These are phyloP conservation scores for Pleurotus cornucopiae DNA, from an alignment of 768 basidiomycete genomes.

Conservation along the genomic window DNA sequence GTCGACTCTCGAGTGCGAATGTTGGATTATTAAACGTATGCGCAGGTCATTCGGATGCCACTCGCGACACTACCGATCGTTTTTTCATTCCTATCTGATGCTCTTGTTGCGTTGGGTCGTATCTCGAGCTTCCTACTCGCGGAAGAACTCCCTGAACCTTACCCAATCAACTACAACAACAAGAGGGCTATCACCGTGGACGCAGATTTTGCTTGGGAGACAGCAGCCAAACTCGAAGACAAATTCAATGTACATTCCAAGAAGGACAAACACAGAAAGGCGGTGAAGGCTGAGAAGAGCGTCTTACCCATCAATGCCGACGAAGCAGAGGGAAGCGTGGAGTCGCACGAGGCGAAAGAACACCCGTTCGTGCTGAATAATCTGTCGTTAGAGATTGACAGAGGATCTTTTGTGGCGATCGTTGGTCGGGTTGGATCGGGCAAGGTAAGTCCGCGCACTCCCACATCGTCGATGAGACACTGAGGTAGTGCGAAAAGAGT, in stretches of 20 bases:
- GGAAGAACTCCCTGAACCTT: constrained; percentile 49
- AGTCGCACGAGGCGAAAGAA: constrained; percentile 25
- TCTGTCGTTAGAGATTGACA: constrained; percentile 41
- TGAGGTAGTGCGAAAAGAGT: constrained; percentile 32
- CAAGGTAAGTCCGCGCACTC: constrained; percentile 36
- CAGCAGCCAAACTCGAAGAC: constrained; percentile 15
- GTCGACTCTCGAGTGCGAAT: neutral
- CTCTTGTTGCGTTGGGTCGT: constrained; percentile 44
- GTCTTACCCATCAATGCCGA: constrained; percentile 9
- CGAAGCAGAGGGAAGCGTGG: constrained; percentile 13
- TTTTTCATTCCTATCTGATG: constrained; percentile 42
- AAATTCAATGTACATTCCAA: constrained; percentile 10
- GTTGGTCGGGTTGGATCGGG: constrained; percentile 77
- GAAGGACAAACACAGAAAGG: constrained; percentile 15
- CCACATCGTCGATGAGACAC: neutral
- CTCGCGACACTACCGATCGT: constrained; percentile 55
- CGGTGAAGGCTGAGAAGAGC: constrained; percentile 11
- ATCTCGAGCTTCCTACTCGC: constrained; percentile 46
- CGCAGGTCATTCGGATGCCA: constrained; percentile 54
- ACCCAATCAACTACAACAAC: constrained; percentile 34
- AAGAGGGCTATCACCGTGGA: constrained; percentile 40
- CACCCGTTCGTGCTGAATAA: constrained; percentile 48
- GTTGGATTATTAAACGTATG: too few relatives aligned
- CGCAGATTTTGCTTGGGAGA: constrained; percentile 53
- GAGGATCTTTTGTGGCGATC: constrained; percentile 63